Base-by-base conservation (phyloP, 495 filamentous ascomycete species). In the Penicillium mononematosum region DNA sequence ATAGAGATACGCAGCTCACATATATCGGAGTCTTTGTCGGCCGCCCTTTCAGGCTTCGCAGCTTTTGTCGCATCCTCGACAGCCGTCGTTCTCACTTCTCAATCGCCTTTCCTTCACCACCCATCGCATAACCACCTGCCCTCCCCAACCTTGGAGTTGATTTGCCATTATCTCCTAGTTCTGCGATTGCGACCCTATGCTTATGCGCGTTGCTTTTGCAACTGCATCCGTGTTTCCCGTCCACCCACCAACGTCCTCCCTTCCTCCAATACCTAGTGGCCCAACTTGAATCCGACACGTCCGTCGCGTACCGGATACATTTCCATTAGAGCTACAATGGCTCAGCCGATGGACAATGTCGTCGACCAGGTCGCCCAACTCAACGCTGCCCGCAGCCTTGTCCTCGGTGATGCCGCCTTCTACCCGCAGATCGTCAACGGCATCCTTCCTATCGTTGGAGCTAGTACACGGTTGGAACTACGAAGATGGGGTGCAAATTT, bases 401-500 rank as follows among this genome's bases (percentile, higher is more conserved):
- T 93, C 41, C 81, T 97, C 45, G 83, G 83, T 43, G 91, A 97
- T 74, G 76, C 90, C 32, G 79, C 81, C 55, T 88, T 91, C 72
- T 99, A 97, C 76, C 84, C 86, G 31, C 89, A 89, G 68, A 91
- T 99, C 70, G 83, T 98, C 54, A 88, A 88, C 69, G 90, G 89
- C 25, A 90, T 96, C 54, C 81, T 97, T 5, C 91, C 92, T 22
- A 91, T 98, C 66, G 87, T 97, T 64, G 88, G 87, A 31, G 82
- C 88, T n/a, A 77, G 80, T 50, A 77, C 88, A 44, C 78, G 79
- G 41, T 70, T 96, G 19, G 90, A 96, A 71, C 74, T 97, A 62
- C 87, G 90, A 71, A 80, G 92, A 86, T 99, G 95, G 95, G 95
- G 92, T 22, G 85, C 92, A 22, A 91, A 97, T 25, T 99, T 99